Evolutionary conservation across 2,329 filamentous ascomycete genomes (phyloP), one percentile per base, ranked within the genome.

Genomic region (Calonectria pauciramosa): DNA sequence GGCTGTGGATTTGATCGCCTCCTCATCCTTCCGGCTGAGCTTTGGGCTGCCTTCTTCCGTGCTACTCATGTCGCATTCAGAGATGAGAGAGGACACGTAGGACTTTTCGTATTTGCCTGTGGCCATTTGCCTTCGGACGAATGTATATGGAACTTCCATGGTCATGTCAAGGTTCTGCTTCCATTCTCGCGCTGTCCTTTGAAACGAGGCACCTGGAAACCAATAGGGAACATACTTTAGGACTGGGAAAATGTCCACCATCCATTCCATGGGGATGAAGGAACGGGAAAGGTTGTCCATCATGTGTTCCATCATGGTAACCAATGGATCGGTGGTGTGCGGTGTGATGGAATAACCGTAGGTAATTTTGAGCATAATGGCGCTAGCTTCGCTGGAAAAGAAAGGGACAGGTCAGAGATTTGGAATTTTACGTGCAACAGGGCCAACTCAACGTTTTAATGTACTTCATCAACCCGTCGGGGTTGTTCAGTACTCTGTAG

Each of bases 331-430:
- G 2, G 65, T 18, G 20, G 78, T 76, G n/a, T 79, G 65, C 1
- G 80, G 80, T n/a, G 83, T 80, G 20, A 82, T 80, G 9, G 77
- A 77, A 60, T 86, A 85, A 41, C 83, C 83, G 32, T 85, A 85
- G 0, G 80, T 75, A 7, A 83, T 80, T 52, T 80, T 78, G 5
- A 83, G 71, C 18, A 82, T 78, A 13, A 78, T 82, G 2, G 82
- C 80, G 11, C 76, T 76, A 0, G 82, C 82, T 75, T 82, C 75
- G 14, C 81, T 87, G 34, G 32, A 41, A 7, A 18, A 41, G 16
- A 38, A 14, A 14, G 36, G n/a, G n/a, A n/a, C n/a, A n/a, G n/a
- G n/a, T n/a, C n/a, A n/a, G n/a, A n/a, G n/a, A n/a, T n/a, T n/a
- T n/a, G n/a, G n/a, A n/a, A n/a, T n/a, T n/a, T n/a, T n/a, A n/a